Conservation (phyloP, 768 basidiomycete genomes). For the Pleurotus pulmonarius region DNA sequence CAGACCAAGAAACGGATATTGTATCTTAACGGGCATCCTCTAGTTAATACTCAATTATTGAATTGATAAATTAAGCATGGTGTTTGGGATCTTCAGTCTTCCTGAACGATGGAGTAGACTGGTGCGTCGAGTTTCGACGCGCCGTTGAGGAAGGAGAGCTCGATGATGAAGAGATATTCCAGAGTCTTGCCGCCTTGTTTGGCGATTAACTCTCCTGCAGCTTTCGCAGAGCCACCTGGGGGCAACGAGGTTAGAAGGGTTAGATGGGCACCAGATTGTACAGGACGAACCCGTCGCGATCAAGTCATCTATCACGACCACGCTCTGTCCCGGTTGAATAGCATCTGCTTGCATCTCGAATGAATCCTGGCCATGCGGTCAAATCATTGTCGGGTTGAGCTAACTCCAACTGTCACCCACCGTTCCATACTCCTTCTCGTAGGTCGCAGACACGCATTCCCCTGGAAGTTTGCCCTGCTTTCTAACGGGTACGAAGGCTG, state of each 20-base stretch:
- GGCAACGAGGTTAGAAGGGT: neutral
- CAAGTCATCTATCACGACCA: constrained; percentile 89
- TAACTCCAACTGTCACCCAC: constrained; percentile 38
- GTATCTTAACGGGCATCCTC: constrained; percentile 73
- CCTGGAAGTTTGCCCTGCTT: constrained; percentile 97
- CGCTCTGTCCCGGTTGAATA: constrained; percentile 77
- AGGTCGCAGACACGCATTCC: constrained; percentile 64
- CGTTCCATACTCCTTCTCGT: constrained; percentile 91
- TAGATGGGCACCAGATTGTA: neutral
- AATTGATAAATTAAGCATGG: constrained; percentile 30
- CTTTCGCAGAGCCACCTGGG: constrained; percentile 87
- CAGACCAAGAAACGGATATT: constrained; percentile 44
- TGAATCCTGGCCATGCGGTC: constrained; percentile 55
- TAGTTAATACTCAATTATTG: constrained; percentile 73
- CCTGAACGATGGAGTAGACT: constrained; percentile 83
- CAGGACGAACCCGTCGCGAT: constrained; percentile 80
- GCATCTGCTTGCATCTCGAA: constrained; percentile 94
- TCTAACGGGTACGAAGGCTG: constrained; percentile 93
- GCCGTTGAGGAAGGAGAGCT: constrained; percentile 73
- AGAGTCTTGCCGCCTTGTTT: constrained; percentile 81
- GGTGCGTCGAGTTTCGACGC: constrained; percentile 79
- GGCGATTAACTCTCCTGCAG: constrained; percentile 85
- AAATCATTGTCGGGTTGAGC: neutral
- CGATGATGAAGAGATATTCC: constrained; percentile 94
- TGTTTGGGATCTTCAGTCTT: constrained; percentile 47